Conservation (phyloP, 1,139 yeast genomes). For the Debaryomyces psychrophilus region DNA sequence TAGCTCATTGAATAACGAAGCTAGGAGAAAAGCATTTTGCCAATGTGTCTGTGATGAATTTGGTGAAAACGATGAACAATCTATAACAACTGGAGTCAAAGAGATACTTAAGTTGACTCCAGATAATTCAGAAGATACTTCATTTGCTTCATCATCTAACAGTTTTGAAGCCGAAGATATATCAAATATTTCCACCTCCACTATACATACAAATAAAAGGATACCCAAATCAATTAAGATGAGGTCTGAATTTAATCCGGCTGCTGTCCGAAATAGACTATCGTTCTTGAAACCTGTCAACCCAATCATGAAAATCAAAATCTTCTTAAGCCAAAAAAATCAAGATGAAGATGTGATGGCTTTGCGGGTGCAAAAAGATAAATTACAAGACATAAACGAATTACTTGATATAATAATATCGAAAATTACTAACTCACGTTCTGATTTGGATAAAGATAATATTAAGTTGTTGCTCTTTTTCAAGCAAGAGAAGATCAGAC, state of each 20-base stretch:
- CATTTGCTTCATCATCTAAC: not conserved
- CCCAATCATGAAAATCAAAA: slow-evolving; percentile 24
- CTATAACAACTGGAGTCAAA: not conserved
- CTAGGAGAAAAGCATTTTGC: not conserved
- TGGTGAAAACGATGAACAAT: not conserved
- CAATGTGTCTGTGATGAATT: not conserved
- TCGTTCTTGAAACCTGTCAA: not conserved
- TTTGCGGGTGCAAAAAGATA: slow-evolving; percentile 32
- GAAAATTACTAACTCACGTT: slow-evolving; percentile 23
- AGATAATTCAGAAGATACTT: not conserved
- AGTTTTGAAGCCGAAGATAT: not conserved
- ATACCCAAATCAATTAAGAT: not conserved
- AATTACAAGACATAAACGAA: slow-evolving; percentile 27
- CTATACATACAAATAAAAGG: not conserved
- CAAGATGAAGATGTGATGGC: slow-evolving; percentile 19
- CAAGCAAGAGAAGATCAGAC: slow-evolving; percentile 27
- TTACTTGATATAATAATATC: slow-evolving; percentile 28
- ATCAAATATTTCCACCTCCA: not conserved
- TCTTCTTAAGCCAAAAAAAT: slow-evolving; percentile 17
- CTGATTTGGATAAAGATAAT: slow-evolving; percentile 20
- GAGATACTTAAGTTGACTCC: not conserved
- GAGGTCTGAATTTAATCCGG: not conserved
- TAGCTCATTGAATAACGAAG: not conserved
- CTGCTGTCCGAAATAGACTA: not conserved
- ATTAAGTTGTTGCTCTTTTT: slow-evolving; percentile 29